Conservation (phyloP, 2,329 filamentous ascomycete genomes). For the Aspergillus carbonarius region DNA sequence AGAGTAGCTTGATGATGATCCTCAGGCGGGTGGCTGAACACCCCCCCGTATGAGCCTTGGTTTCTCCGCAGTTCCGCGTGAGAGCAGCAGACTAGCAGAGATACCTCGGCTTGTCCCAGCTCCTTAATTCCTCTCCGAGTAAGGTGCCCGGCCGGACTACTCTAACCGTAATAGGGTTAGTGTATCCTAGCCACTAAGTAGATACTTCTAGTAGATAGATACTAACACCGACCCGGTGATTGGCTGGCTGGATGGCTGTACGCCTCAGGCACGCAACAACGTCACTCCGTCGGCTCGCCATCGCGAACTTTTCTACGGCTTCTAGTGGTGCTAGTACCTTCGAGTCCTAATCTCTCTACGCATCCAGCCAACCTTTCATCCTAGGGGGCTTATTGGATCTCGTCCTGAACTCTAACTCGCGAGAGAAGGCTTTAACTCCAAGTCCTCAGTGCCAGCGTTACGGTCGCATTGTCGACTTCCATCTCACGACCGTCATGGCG, state of each 20-base stretch:
- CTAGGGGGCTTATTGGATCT: background rate
- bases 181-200: background rate
- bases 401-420: too few species aligned
- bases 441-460: background rate
- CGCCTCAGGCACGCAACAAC: background rate
- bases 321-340: background rate
- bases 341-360: background rate
- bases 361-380: background rate
- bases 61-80: too few species aligned
- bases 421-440: background rate
- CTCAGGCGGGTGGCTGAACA: too few species aligned
- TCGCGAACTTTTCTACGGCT: background rate
- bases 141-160: too few species aligned
- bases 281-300: background rate
- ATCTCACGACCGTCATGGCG: slow-evolving; percentile 54
- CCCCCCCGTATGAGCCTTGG: too few species aligned
- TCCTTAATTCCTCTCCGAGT: too few species aligned
- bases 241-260: background rate
- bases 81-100: too few species aligned
- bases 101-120: too few species aligned
- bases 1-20: too few species aligned
- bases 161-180: background rate
- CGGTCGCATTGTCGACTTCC: background rate
- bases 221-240: background rate
- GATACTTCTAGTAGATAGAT: too few species aligned